A percentile compares a stretch with the other conserved stretches of the same genome.
Evolutionary conservation across 129 eudicot species (phyloP).

Genomic region (Tagetes erecta): DNA sequence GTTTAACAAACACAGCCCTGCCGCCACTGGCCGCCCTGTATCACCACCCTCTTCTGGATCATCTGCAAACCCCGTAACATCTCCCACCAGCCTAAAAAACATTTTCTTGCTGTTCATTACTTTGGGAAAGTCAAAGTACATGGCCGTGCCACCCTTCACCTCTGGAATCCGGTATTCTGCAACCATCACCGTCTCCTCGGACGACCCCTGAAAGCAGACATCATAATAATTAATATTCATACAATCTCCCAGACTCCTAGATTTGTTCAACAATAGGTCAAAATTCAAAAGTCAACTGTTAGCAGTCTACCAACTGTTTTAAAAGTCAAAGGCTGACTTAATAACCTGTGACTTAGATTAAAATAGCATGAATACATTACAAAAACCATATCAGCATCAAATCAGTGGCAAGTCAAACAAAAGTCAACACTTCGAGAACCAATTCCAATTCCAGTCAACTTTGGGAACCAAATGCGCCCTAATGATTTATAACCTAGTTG

Average conservation of each 20-base stretch:
- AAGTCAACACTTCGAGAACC: too few species aligned
- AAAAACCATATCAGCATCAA: too few species aligned
- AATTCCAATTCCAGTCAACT: too few species aligned
- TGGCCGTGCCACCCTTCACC: slow-evolving; percentile 61
- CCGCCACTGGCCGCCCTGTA: slow-evolving; percentile 45
- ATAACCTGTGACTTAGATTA: not conserved
- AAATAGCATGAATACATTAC: not conserved
- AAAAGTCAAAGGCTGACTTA: not conserved
- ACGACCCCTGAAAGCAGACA: slow-evolving; percentile 49
- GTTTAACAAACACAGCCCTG: slow-evolving; percentile 67
- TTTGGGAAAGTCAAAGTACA: slow-evolving; percentile 90
- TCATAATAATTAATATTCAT: slow-evolving; percentile 2
- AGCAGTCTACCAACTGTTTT: not conserved
- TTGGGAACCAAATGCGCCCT: not conserved
- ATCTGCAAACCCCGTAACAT: slow-evolving; percentile 65
- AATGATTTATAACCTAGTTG: not conserved
- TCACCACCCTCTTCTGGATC: slow-evolving; percentile 78
- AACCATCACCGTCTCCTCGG: slow-evolving; percentile 55
- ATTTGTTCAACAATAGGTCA: not conserved
- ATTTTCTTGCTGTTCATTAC: slow-evolving; percentile 49
- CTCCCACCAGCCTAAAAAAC: slow-evolving; percentile 70
- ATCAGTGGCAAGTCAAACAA: too few species aligned
- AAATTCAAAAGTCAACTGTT: not conserved
- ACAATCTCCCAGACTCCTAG: slow-evolving; percentile 1
- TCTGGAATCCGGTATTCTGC: slow-evolving; percentile 86